Percentiles rank a stretch among this genome's conserved stretches.
These are phyloP conservation scores for Trichopus zeylanicus DNA, from an alignment of 116 monocot species.

Conservation along the genomic window DNA sequence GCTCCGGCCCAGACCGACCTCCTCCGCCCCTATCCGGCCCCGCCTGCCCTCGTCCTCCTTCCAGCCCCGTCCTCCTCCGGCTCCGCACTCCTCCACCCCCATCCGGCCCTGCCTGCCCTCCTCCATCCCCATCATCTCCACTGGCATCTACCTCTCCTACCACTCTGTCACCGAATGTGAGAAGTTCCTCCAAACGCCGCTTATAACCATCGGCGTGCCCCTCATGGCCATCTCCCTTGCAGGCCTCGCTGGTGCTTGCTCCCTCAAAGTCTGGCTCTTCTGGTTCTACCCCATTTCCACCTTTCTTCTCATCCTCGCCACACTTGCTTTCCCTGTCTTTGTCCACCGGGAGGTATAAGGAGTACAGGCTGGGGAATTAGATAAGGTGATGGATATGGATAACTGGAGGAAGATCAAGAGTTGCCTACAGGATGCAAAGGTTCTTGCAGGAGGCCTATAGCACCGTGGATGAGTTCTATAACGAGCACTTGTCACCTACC, in stretches of 20 bases:
- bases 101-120: not conserved
- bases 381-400: slow-evolving; percentile 1
- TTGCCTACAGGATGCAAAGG: slow-evolving; percentile 17
- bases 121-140: slow-evolving; percentile 7
- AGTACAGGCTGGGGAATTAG: slow-evolving; percentile 20
- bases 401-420: slow-evolving; percentile 23
- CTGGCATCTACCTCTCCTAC: not conserved
- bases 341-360: slow-evolving; percentile 5
- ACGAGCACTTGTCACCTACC: not conserved
- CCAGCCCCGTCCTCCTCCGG: no score
- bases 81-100: no score
- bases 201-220: slow-evolving; percentile 63
- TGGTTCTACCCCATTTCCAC: slow-evolving; percentile 79
- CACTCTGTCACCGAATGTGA: slow-evolving; percentile 36
- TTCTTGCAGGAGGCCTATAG: slow-evolving; percentile 5
- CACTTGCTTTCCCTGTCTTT: slow-evolving; percentile 25
- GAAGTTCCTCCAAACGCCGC: slow-evolving; percentile 64
- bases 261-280: slow-evolving; percentile 53
- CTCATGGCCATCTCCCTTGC: slow-evolving; percentile 67
- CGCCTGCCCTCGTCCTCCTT: no score
- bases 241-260: slow-evolving; percentile 77
- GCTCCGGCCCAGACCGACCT: no score
- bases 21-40: no score
- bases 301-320: slow-evolving; percentile 55
- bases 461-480: not conserved